These are phyloP conservation scores for Scutellaria barbata DNA, from an alignment of 257 asterid genomes.

Conservation along the genomic window DNA sequence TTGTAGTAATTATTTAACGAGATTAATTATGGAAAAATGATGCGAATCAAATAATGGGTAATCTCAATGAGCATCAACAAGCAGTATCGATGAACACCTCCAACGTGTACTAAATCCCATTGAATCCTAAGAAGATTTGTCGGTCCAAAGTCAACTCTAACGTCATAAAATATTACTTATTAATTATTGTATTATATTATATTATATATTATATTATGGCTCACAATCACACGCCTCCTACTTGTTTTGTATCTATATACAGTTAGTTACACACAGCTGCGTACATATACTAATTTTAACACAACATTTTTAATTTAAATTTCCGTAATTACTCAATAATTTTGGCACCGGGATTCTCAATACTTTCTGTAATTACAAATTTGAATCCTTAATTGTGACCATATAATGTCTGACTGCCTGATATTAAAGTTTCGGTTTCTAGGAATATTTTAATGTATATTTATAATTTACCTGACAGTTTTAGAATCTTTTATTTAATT, in stretches of 20 bases:
- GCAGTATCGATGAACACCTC: conserved; percentile 15
- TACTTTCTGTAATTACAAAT: conserved; percentile 28
- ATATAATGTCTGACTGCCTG: conserved; percentile 4
- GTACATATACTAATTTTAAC: not conserved
- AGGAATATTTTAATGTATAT: not conserved
- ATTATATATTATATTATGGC: not conserved
- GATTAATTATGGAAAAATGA: not conserved
- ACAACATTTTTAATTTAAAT: not conserved
- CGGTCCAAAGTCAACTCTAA: conserved; percentile 54
- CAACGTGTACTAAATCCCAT: conserved; percentile 50
- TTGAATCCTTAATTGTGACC: conserved; percentile 18
- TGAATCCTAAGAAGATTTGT: conserved; percentile 68
- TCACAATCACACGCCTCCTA: conserved; percentile 35
- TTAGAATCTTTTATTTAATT: not conserved
- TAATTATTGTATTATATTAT: too few species aligned
- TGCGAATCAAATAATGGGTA: not conserved
- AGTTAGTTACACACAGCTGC: conserved; percentile 35
- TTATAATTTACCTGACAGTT: conserved; percentile 20
- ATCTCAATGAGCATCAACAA: not conserved
- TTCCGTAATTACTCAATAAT: not conserved
- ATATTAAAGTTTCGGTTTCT: conserved; percentile 3
- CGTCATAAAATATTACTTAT: not conserved
- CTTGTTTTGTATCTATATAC: conserved; percentile 40
- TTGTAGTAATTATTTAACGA: too few species aligned
- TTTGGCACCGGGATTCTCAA: conserved; percentile 32